Conservation (phyloP, 768 basidiomycete species). For the Termitomyces sp. region DNA sequence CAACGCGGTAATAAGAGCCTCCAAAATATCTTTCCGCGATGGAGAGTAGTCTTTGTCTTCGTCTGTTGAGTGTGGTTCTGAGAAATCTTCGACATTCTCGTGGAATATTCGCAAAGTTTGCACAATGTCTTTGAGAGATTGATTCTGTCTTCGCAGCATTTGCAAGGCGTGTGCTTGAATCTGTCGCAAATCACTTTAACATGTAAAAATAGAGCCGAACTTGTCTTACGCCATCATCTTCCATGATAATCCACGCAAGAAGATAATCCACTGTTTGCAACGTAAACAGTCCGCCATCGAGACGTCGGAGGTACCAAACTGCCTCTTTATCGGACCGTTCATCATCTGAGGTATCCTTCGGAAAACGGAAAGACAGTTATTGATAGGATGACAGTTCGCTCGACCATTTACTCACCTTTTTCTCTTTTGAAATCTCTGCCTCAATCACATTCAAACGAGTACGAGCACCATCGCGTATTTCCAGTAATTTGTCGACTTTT, state of each 20-base stretch:
- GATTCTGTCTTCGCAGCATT: conserved; percentile 72
- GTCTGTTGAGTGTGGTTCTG: conserved; percentile 20
- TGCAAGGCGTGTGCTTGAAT: conserved; percentile 69
- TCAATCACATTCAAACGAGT: conserved; percentile 57
- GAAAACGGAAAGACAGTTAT: background rate
- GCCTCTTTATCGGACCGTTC: conserved; percentile 67
- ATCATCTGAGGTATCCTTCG: conserved; percentile 47
- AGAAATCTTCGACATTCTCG: conserved; percentile 65
- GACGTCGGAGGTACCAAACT: conserved; percentile 75
- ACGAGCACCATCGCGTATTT: conserved; percentile 72
- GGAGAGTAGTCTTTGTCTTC: conserved; percentile 34
- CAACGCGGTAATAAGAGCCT: conserved; percentile 62
- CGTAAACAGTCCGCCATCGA: conserved; percentile 85
- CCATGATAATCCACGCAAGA: conserved; percentile 93
- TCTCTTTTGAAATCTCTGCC: conserved; percentile 62
- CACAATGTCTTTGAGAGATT: conserved; percentile 67
- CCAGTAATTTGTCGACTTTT: conserved; percentile 90
- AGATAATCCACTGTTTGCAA: conserved; percentile 93
- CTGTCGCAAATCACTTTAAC: conserved; percentile 31
- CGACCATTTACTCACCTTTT: conserved; percentile 40
- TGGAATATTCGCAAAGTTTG: conserved; percentile 65
- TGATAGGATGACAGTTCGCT: background rate
- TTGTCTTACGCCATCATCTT: conserved; percentile 87
- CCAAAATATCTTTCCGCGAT: conserved; percentile 64
- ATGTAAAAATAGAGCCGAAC: conserved; percentile 2